Evolutionary conservation across 1,284 basidiomycete species (phyloP).

Genomic region (Jaminaea rosea): DNA sequence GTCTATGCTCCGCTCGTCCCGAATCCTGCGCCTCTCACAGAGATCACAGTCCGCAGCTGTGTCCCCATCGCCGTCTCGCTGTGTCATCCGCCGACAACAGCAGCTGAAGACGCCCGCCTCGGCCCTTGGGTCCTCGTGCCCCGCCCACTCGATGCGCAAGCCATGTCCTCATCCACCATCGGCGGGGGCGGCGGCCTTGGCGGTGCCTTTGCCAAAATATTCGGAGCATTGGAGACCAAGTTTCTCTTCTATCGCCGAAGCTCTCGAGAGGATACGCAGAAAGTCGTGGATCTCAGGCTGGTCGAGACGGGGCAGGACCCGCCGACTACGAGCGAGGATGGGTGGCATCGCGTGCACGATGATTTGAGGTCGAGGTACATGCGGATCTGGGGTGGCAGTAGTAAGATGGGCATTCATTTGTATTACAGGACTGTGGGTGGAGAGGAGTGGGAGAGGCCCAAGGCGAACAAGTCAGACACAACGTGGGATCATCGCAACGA

Average conservation of each 20-base stretch:
- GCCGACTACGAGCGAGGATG: conserved; percentile 6
- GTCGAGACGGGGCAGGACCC: conserved; percentile 15
- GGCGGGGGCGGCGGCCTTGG: conserved; percentile 31
- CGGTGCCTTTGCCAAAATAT: conserved; percentile 12
- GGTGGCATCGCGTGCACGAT: conserved; percentile 27
- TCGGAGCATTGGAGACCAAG: conserved; percentile 20
- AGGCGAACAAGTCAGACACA: no score
- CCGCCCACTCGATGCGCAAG: conserved; percentile 68
- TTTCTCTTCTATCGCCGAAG: conserved; percentile 37
- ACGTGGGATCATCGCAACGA: no score
- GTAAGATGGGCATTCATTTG: conserved; percentile 18
- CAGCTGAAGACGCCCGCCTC: conserved; percentile 64
- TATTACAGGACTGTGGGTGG: conserved; percentile 20
- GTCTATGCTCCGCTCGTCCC: conserved; percentile 30
- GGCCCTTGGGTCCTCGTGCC: conserved; percentile 81
- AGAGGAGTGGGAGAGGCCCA: no score
- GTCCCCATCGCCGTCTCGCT: conserved; percentile 55
- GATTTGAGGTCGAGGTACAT: conserved; percentile 19
- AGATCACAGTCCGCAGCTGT: conserved; percentile 66
- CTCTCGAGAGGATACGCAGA: conserved; percentile 13
- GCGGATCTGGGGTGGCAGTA: conserved; percentile 8
- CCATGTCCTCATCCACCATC: no score
- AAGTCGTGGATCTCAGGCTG: conserved; percentile 26
- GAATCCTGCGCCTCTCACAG: conserved; percentile 52
- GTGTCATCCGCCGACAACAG: conserved; percentile 63